phyloP scores from a whole-genome alignment of 306 rosid species.

The Leucaena leucocephala region DNA sequence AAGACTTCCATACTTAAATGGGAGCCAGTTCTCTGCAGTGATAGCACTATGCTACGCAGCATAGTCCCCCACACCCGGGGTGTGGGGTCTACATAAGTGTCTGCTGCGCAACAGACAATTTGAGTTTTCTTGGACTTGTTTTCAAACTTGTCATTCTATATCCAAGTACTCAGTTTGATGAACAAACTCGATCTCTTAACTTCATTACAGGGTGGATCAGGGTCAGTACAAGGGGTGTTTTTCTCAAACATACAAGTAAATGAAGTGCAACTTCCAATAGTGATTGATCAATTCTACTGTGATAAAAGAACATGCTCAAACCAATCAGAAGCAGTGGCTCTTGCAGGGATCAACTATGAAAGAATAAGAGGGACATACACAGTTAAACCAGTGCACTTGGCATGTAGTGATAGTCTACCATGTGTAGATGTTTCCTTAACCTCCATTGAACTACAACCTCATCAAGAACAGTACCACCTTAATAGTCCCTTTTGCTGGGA shows the following conservation, averaged over 20 bases:
- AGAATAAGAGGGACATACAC: conserved; percentile 32
- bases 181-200: background rate
- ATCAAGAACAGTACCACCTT: conserved; percentile 63
- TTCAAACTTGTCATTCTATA: background rate
- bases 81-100: no score
- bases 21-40: no score
- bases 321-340: conserved; percentile 5
- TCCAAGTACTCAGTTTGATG: background rate
- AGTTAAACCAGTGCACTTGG: conserved; percentile 72
- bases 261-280: conserved; percentile 14
- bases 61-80: no score
- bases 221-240: background rate
- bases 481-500: conserved; percentile 72
- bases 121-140: background rate
- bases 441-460: conserved; percentile 58
- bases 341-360: conserved; percentile 7
- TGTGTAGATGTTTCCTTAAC: conserved; percentile 68
- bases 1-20: no score
- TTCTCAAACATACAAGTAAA: conserved; percentile 12
- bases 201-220: conserved; percentile 9
- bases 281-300: conserved; percentile 22
- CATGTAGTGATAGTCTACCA: conserved; percentile 77
- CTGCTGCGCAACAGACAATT: no score
- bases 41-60: no score
- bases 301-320: conserved; percentile 5